Evolutionary conservation across 2,329 filamentous ascomycete genomes (phyloP), one percentile per base, ranked within the genome.

Genomic region (Diaporthe nobilis): DNA sequence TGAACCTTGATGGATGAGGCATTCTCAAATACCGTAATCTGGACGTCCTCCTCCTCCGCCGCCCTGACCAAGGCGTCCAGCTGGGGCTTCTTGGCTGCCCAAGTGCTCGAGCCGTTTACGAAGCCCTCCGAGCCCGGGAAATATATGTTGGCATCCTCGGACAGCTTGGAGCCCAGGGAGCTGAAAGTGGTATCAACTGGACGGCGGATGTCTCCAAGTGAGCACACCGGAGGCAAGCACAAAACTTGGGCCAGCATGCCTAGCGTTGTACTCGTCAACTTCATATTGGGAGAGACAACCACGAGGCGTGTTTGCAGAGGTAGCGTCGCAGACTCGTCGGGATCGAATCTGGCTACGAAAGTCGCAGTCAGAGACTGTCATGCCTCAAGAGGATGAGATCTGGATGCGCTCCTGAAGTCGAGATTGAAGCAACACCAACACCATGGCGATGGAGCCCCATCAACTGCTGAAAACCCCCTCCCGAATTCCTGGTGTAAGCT

Each of bases 61-160:
- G 76, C 79, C 34, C 78, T 72, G 22, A 80, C 79, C 22, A 80
- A 76, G 13, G 73, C 79, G 8, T 77, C 73, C 12, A 81, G 68
- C 8, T 47, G 60, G 22, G 79, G 78, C 22, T 68, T 65, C 58
- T 73, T 68, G 12, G 47, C 72, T 12, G 22, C 68, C 17, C 37
- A 25, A 10, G 28, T 63, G 17, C 22, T n/a, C 6, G 67, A 73
- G 4, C 47, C 42, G 25, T 68, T 68, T 8, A n/a, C 28, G 37
- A 73, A 73, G 25, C 58, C 58, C 15, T 55, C 49, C 1, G 72
- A 70, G 3, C 58, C 58, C 5, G 72, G 72, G 3, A 73, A 22
- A 34, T 73, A 73, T 15, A 73, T 68, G 3, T 53, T 15, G 6
- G 72, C 72, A 34, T 68, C 39, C 17, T 44, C 44, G 10, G 72